Base-by-base conservation (phyloP, 345 rosid genomes). In the Salix brachista region DNA sequence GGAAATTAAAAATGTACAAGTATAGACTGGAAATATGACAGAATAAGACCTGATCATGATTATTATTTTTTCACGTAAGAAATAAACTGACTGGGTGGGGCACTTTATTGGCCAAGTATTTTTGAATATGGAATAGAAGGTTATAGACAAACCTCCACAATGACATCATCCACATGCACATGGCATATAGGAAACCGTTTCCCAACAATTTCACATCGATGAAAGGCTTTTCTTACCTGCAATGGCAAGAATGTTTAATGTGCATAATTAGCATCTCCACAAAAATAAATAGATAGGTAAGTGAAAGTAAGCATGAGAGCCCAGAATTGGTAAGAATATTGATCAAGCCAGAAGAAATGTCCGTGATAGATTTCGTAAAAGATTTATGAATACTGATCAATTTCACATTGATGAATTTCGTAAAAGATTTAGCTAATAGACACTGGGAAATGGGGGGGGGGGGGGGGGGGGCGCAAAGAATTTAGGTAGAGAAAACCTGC, bases 111-210 rank as follows among this genome's bases (percentile, higher is more conserved):
- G 19, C 52, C 66, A 8, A 62, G 16, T 11, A 25, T 23, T 62
- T 12, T 62, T 12, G 12, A 28, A 1, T 62, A 62, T 12, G 4
- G 23, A 32, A 66, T 34, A 34, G 42, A 32, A 23, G 28, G 26
- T 2, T 58, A 58, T 4, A 13, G 26, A 84, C 67, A 67, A 66
- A 89, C 91, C 92, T 90, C 92, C 56, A 90, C 84, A 44, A 85
- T 65, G 18, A 81, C 73, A 81, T 86, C 85, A 5, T 82, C 85
- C 11, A 88, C 28, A 70, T 87, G 88, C 62, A 90, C 92, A 25
- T 88, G 94, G 80, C 94, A 90, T 77, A 90, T 90, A 70, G 90
- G 90, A 83, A 90, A 90, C 72, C 89, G 77, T 79, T 68, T 87
- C 65, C 92, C 92, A 42, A 87, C 86, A 75, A 88, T 90, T 80